Base-by-base conservation (phyloP, 1,284 basidiomycete species). In the Boletus semigastroideus region DNA sequence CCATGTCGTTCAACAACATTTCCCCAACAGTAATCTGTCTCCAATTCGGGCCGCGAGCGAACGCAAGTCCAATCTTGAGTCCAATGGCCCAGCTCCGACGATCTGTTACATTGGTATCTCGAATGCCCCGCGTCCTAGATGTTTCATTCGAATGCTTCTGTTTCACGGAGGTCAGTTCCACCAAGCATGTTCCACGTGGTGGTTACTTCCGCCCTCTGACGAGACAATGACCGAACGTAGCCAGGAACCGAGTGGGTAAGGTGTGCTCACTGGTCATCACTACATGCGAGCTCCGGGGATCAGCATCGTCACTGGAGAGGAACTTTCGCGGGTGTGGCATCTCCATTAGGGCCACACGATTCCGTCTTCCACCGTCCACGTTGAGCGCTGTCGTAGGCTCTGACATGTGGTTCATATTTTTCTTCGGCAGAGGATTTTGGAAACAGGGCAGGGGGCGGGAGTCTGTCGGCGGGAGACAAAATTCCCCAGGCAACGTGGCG, bases 321-420 rank as follows among this genome's bases (percentile, higher is more conserved):
- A 62, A 67, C 58, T 53, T 67, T 63, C 61, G 64, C 61, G 61
- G 61, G 40, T 64, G 46, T 33, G 27, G 16, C 19, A 45, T 36
- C 53, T 56, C 52, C 55, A 58, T 61, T 46, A 48, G 37, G 40
- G 14, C 39, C 40, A 13, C 40, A 30, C 13, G 36, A 31, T 41
- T 45, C 63, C 48, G 49, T 48, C 31, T 46, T 49, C 38, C 45
- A 40, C 22, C 31, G 45, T 49, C 38, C 47, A 42, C 22, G 42
- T 37, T 46, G 40, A 10, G 5, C 12, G 36, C n/a, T 22, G 55
- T 65, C 63, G 61, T 63, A 6, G 25, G 7, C 25, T 25, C 25
- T 25, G 25, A 25, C 25, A 25, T 25, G 58, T 63, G 62, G 60
- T 37, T 37, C 44, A 37, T 30, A n/a, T 40, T 17, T 36, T 45